phyloP scores from a whole-genome alignment of 2,329 filamentous ascomycete species.

The Emergomyces orientalis region DNA sequence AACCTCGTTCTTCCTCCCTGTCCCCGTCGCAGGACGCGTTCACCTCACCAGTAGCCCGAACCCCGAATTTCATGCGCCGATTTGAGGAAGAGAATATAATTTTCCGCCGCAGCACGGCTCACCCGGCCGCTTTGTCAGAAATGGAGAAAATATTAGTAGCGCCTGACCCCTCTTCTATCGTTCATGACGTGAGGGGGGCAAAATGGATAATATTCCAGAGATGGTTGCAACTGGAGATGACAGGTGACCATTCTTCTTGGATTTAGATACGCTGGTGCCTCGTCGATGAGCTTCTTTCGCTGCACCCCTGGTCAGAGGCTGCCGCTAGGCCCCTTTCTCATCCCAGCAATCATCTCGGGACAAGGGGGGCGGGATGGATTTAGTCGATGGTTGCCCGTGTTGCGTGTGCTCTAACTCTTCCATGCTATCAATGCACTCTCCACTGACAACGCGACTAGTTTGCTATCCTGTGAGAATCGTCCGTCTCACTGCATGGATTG shows the following conservation, averaged over 20 bases:
- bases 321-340: not conserved
- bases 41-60: not conserved
- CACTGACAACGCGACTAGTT: not conserved
- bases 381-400: not conserved
- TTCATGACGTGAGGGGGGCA: not conserved
- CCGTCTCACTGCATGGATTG: not conserved
- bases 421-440: not conserved
- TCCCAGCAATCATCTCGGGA: not conserved
- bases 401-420: not conserved
- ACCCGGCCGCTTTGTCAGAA: not conserved
- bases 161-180: no score
- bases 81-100: not conserved
- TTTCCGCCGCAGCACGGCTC: not conserved
- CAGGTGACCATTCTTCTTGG: not conserved
- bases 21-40: not conserved
- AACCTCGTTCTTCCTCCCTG: not conserved
- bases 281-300: not conserved
- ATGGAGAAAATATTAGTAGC: not conserved
- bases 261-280: not conserved
- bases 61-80: not conserved
- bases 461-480: not conserved
- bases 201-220: not conserved
- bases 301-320: not conserved
- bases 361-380: not conserved
- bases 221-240: not conserved